These are phyloP conservation scores for Albugo candida DNA, from an alignment of 352 stramenopile genomes.

Conservation along the genomic window DNA sequence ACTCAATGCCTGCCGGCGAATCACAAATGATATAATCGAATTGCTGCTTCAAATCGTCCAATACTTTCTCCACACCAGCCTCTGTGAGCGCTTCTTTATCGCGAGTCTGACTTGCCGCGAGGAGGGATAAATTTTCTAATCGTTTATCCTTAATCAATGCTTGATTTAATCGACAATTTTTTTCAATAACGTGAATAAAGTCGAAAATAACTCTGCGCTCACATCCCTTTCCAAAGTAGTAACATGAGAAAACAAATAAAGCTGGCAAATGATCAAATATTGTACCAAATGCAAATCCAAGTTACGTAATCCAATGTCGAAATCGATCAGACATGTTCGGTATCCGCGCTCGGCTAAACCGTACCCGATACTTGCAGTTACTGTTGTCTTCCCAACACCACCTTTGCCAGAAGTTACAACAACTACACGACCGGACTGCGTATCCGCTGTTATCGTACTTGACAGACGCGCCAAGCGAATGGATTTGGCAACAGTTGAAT, in stretches of 20 bases:
- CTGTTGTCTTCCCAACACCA: conserved; percentile 85
- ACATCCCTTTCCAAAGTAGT: conserved; percentile 21
- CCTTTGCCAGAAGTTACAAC: conserved; percentile 86
- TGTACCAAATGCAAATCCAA: conserved; percentile 76
- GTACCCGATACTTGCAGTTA: conserved; percentile 74
- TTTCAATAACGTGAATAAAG: conserved; percentile 86
- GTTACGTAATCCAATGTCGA: conserved; percentile 87
- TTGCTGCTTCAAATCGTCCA: conserved; percentile 59
- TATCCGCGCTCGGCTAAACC: conserved; percentile 64
- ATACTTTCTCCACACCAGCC: conserved; percentile 62
- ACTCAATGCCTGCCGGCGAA: conserved; percentile 81
- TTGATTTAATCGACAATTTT: conserved; percentile 77
- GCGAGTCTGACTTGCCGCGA: conserved; percentile 79
- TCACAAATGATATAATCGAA: conserved; percentile 86
- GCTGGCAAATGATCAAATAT: neutral
- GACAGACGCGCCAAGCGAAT: too few relatives aligned
- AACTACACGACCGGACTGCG: conserved; percentile 38
- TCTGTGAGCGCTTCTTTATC: conserved; percentile 84
- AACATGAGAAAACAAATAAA: neutral
- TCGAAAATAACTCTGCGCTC: conserved; percentile 89
- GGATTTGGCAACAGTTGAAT: too few relatives aligned
- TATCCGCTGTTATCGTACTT: neutral
- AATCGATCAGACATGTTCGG: conserved; percentile 84
- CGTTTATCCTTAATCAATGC: conserved; percentile 84
- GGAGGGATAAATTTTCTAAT: conserved; percentile 56